Evolutionary conservation across 495 filamentous ascomycete genomes (phyloP).

Genomic region (Aspergillus saccharolyticus): DNA sequence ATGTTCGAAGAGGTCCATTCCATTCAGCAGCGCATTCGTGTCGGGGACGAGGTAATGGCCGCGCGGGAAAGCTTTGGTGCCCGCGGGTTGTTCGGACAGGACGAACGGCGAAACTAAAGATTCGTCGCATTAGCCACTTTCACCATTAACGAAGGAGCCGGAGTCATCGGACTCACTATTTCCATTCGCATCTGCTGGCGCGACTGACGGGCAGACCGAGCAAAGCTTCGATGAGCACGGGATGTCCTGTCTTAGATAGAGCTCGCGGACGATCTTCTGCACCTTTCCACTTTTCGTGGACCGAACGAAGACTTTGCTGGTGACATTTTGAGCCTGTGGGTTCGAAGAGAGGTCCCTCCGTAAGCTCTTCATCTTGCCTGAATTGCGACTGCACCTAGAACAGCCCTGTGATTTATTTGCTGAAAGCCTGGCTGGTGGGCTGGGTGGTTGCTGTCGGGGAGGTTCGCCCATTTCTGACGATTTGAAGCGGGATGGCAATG

Average conservation of each 20-base stretch:
- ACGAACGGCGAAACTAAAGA: constrained; percentile 68
- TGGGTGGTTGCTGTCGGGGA: constrained; percentile 12
- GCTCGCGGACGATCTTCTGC: constrained; percentile 94
- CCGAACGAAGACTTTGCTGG: constrained; percentile 87
- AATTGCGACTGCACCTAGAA: constrained; percentile 14
- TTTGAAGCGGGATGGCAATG: constrained; percentile 11
- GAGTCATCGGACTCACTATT: constrained; percentile 47
- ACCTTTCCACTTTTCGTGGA: constrained; percentile 94
- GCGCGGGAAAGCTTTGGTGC: constrained; percentile 70
- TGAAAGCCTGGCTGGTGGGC: constrained; percentile 13
- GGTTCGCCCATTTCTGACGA: constrained; percentile 8
- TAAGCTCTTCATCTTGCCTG: constrained; percentile 74
- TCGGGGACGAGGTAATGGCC: constrained; percentile 96
- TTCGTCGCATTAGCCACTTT: constrained; percentile 25
- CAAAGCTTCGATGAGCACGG: constrained; percentile 94
- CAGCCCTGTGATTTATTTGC: constrained; percentile 12
- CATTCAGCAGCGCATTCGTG: constrained; percentile 91
- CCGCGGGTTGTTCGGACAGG: constrained; percentile 80
- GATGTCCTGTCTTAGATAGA: constrained; percentile 94
- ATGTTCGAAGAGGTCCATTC: constrained; percentile 94
- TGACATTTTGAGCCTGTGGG: constrained; percentile 67
- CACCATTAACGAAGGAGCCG: neutral
- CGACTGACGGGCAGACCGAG: constrained; percentile 59
- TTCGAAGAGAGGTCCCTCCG: constrained; percentile 69
- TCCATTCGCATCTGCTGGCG: constrained; percentile 73